Conservation (phyloP, 257 asterid genomes). For the Henckelia pumila region DNA sequence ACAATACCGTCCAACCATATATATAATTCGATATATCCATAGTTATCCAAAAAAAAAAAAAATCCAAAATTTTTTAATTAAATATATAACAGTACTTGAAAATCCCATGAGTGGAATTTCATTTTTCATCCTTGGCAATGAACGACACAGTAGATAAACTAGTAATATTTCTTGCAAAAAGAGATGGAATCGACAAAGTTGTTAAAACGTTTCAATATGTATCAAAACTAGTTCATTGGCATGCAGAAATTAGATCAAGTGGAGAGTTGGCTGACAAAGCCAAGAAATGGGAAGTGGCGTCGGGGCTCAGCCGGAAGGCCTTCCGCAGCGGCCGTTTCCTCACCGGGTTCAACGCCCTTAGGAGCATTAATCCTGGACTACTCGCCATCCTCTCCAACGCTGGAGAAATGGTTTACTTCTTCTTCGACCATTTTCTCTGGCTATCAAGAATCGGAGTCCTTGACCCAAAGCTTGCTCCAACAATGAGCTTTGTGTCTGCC, state of each 20-base stretch:
- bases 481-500: constrained; percentile 82
- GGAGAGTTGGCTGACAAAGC: constrained; percentile 53
- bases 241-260: constrained; percentile 35
- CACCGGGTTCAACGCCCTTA: constrained; percentile 77
- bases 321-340: constrained; percentile 82
- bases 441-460: constrained; percentile 70
- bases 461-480: constrained; percentile 50
- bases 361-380: constrained; percentile 59
- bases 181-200: constrained; percentile 94
- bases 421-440: constrained; percentile 92
- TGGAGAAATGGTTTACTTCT: constrained; percentile 94
- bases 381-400: constrained; percentile 74
- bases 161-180: constrained; percentile 76
- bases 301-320: constrained; percentile 92
- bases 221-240: constrained; percentile 79
- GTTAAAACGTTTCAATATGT: constrained; percentile 90
- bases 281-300: constrained; percentile 85
- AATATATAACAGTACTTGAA: neutral
- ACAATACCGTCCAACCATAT: constrained; percentile 43
- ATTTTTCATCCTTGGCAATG: constrained; percentile 34
- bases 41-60: neutral
- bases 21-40: too few species aligned
- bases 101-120: too few species aligned
- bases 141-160: constrained; percentile 77
- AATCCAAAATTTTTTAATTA: neutral